phyloP scores from a whole-genome alignment of 139 green algal species.

The Diplosphaera chodatii region DNA sequence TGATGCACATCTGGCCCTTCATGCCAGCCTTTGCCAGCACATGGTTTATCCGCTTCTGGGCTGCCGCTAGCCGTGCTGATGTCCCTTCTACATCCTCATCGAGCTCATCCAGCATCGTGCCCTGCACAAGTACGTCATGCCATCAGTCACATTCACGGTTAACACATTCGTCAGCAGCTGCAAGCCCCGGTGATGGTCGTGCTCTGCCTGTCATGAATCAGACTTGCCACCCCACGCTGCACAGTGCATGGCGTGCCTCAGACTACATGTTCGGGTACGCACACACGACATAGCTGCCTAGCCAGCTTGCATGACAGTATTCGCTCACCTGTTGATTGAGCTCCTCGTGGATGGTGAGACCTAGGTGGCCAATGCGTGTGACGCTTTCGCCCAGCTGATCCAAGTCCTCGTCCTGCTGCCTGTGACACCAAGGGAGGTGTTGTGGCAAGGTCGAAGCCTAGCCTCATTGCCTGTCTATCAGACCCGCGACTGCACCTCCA shows the following conservation, averaged over 20 bases:
- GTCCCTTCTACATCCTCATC: slow-evolving; percentile 74
- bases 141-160: no score
- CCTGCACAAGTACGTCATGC: no score
- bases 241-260: no score
- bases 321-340: slow-evolving; percentile 46
- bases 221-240: no score
- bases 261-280: no score
- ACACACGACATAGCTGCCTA: no score
- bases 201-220: no score
- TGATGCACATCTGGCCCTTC: slow-evolving; percentile 64
- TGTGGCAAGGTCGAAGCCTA: no score
- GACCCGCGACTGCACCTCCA: no score
- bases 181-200: no score
- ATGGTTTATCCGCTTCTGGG: slow-evolving; percentile 67
- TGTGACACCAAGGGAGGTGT: slow-evolving; percentile 26
- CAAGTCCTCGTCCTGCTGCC: slow-evolving; percentile 70
- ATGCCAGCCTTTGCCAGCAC: slow-evolving; percentile 67
- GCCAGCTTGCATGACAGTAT: no score
- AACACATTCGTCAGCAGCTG: not conserved
- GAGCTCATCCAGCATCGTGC: slow-evolving; percentile 59
- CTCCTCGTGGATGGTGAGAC: slow-evolving; percentile 72
- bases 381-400: slow-evolving; percentile 69
- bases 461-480: no score
- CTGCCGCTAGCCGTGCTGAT: slow-evolving; percentile 50
- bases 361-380: slow-evolving; percentile 65